These are phyloP conservation scores for Trichoderma gamsii DNA, from an alignment of 495 filamentous ascomycete genomes.

Conservation along the genomic window DNA sequence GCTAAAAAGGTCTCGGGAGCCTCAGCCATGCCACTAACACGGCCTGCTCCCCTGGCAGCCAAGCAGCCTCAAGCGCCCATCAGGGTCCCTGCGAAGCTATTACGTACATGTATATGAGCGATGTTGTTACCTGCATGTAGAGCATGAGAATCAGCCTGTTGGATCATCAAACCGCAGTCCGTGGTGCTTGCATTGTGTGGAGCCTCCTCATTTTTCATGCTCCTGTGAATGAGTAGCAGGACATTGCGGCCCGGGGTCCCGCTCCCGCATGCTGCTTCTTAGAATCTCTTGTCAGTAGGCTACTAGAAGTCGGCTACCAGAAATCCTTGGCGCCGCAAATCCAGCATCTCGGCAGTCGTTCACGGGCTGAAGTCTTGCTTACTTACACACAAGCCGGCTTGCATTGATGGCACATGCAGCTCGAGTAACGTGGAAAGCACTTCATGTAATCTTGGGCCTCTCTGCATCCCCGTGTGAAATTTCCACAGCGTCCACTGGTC, in stretches of 20 bases:
- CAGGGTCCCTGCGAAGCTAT: neutral
- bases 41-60: neutral
- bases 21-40: constrained; percentile 1
- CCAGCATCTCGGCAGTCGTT: constrained; percentile 2
- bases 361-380: neutral
- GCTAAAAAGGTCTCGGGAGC: neutral
- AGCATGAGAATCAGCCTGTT: too few species aligned
- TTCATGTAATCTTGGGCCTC: neutral
- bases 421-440: neutral
- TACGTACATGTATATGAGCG: neutral
- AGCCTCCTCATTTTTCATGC: neutral
- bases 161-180: too few species aligned
- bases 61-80: neutral
- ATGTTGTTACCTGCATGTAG: too few species aligned
- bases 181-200: neutral
- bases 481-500: neutral
- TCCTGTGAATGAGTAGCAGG: neutral
- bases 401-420: neutral
- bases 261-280: neutral
- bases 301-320: neutral
- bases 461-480: neutral
- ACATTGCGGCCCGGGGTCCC: constrained; percentile 1
- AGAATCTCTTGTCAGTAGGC: neutral
- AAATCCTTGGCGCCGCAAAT: neutral
- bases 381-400: neutral